Conservation (phyloP, 208 protist species). For the Leishmania braziliensis region DNA sequence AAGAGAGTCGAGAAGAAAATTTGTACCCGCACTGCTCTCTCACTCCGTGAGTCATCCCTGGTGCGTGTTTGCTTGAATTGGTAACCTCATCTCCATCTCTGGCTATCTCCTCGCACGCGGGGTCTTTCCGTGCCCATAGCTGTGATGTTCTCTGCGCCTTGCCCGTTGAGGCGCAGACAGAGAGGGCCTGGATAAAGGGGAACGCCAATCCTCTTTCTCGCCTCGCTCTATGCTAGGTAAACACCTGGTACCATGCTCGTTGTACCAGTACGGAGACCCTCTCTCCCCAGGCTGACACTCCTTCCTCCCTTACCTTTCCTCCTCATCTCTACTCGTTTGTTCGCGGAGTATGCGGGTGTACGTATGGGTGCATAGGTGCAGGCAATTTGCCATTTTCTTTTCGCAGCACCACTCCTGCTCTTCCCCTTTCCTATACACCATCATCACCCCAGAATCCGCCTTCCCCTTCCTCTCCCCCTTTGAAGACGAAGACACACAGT, state of each 20-base stretch:
- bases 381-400: not conserved
- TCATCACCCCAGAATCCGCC: not conserved
- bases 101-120: no score
- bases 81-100: not conserved
- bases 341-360: not conserved
- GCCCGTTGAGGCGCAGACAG: not conserved
- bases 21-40: not conserved
- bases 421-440: not conserved
- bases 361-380: not conserved
- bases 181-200: not conserved
- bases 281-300: not conserved
- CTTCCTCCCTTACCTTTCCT: not conserved
- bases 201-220: not conserved
- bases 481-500: not conserved
- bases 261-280: not conserved
- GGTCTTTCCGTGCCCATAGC: not conserved
- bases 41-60: not conserved
- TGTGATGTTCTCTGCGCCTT: not conserved
- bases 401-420: not conserved
- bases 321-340: not conserved
- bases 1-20: not conserved
- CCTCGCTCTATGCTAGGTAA: not conserved
- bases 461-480: not conserved
- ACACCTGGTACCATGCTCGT: not conserved
- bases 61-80: not conserved